phyloP scores from a whole-genome alignment of 1,284 basidiomycete genomes.

The Ceratobasidium papillatum region DNA sequence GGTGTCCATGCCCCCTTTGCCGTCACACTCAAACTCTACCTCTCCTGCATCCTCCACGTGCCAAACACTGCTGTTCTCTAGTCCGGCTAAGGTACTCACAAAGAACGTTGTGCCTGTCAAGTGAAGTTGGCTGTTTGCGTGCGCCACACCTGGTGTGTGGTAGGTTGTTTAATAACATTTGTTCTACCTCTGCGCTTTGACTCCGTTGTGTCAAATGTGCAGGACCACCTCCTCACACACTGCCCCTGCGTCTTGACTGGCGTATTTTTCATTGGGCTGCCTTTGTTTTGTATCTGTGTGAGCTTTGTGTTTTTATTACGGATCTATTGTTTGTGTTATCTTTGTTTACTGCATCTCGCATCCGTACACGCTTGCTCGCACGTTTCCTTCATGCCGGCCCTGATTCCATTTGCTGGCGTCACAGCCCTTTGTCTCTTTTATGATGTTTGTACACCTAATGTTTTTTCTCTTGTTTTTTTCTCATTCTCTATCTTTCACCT shows the following conservation, averaged over 20 bases:
- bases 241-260: slow-evolving; percentile 12
- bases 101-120: slow-evolving; percentile 32
- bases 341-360: slow-evolving; percentile 16
- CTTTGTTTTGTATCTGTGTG: not conserved
- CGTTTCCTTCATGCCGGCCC: slow-evolving; percentile 30
- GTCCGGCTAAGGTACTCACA: slow-evolving; percentile 34
- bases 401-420: slow-evolving; percentile 34
- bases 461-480: slow-evolving; percentile 2
- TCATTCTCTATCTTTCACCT: slow-evolving; percentile 25
- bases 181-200: slow-evolving; percentile 19
- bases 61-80: slow-evolving; percentile 42
- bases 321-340: slow-evolving; percentile 12
- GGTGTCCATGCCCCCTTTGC: slow-evolving; percentile 42
- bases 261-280: slow-evolving; percentile 35
- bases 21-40: slow-evolving; percentile 44
- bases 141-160: slow-evolving; percentile 41
- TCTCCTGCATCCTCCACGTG: slow-evolving; percentile 46
- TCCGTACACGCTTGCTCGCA: slow-evolving; percentile 38
- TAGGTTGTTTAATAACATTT: slow-evolving; percentile 19
- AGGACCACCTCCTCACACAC: slow-evolving; percentile 4
- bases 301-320: slow-evolving; percentile 32
- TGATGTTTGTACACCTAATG: slow-evolving; percentile 21
- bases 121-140: slow-evolving; percentile 40
- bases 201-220: not conserved
- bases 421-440: slow-evolving; percentile 12